Percentiles rank a stretch among this genome's conserved stretches.
Conservation (phyloP, 2,329 filamentous ascomycete genomes). For the Davidsoniella virescens region DNA sequence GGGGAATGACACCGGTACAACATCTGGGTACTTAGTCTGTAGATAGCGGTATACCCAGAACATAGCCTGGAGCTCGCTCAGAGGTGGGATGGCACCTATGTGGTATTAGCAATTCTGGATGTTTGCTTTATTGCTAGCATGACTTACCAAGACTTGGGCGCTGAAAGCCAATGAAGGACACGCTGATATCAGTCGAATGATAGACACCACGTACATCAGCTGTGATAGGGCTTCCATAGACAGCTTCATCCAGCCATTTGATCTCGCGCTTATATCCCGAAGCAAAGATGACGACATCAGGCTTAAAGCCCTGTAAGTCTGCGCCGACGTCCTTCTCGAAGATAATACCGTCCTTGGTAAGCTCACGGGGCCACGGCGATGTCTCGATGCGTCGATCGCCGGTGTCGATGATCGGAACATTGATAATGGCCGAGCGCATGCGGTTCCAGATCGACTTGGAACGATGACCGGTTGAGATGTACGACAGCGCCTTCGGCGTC, state of each 20-base stretch:
- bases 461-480: slow-evolving; percentile 24
- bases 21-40: slow-evolving; percentile 16
- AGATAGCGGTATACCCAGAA: slow-evolving; percentile 29
- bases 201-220: slow-evolving; percentile 39
- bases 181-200: slow-evolving; percentile 21
- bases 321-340: slow-evolving; percentile 1
- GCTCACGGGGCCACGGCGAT: slow-evolving; percentile 25
- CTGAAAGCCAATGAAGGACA: slow-evolving; percentile 32
- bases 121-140: background rate
- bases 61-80: slow-evolving; percentile 32
- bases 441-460: slow-evolving; percentile 20
- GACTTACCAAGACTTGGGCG: slow-evolving; percentile 26
- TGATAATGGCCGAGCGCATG: slow-evolving; percentile 23
- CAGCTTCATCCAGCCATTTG: slow-evolving; percentile 21
- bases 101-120: background rate
- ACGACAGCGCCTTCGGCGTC: slow-evolving; percentile 26
- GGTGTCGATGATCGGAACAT: slow-evolving; percentile 25
- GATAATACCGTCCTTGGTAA: slow-evolving; percentile 24
- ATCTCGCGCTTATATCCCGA: slow-evolving; percentile 31
- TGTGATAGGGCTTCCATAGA: slow-evolving; percentile 29
- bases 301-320: slow-evolving; percentile 17
- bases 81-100: slow-evolving; percentile 30
- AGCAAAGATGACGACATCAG: slow-evolving; percentile 30
- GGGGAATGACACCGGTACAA: slow-evolving; percentile 13
- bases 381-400: slow-evolving; percentile 27